Percentiles rank a stretch among this genome's conserved stretches.
These are phyloP conservation scores for Cyberlindnera veronae DNA, from an alignment of 805 yeast species.

Conservation along the genomic window DNA sequence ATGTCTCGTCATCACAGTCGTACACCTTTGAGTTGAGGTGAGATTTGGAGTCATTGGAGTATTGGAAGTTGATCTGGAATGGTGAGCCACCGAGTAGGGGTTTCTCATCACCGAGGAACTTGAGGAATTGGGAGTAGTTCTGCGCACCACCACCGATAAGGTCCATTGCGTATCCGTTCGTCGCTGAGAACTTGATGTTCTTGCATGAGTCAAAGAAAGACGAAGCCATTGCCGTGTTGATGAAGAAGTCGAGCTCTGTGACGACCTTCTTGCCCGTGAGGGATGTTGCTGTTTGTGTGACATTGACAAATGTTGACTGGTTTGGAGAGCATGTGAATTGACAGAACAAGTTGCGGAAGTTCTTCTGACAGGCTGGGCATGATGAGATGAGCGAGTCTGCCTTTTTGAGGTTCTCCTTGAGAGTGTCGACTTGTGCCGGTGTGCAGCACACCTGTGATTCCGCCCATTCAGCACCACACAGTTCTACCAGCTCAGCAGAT, in stretches of 20 bases:
- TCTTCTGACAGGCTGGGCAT: conserved; percentile 89
- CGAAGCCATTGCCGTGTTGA: conserved; percentile 57
- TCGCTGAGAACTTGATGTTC: conserved; percentile 85
- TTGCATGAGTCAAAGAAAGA: conserved; percentile 80
- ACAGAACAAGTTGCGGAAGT: conserved; percentile 81
- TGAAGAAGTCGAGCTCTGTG: conserved; percentile 62
- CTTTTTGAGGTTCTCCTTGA: conserved; percentile 61
- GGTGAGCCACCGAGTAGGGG: conserved; percentile 95
- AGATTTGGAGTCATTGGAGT: conserved; percentile 31
- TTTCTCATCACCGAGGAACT: conserved; percentile 91
- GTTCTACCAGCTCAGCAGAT: conserved; percentile 43
- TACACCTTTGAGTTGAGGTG: conserved; percentile 23
- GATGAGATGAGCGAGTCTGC: conserved; percentile 81
- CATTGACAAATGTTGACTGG: conserved; percentile 71
- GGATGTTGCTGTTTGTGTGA: conserved; percentile 49
- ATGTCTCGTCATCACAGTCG: conserved; percentile 58
- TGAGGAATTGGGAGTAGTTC: conserved; percentile 65
- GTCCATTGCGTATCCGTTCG: conserved; percentile 96
- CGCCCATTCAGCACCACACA: conserved; percentile 75
- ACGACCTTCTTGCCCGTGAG: conserved; percentile 55
- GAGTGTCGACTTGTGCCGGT: conserved; percentile 49
- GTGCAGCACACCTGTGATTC: conserved; percentile 65
- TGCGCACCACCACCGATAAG: conserved; percentile 96
- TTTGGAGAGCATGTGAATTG: conserved; percentile 87
- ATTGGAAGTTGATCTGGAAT: conserved; percentile 80